Percentiles rank a stretch among this genome's conserved stretches.
phyloP scores from a whole-genome alignment of 805 yeast species.

The Candida chilensis region DNA sequence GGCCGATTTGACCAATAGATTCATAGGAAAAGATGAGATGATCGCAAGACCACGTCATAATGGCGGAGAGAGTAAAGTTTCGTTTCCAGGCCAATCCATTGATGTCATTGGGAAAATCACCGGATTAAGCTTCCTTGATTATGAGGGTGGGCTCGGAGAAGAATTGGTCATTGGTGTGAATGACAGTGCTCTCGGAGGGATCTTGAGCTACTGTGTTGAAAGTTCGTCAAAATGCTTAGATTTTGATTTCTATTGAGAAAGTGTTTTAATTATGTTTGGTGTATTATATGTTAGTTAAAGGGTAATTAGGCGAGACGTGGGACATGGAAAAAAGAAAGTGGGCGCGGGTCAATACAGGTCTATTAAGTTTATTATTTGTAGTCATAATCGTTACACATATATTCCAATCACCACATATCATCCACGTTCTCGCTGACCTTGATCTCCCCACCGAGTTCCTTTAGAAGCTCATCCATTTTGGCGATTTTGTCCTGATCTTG shows the following conservation, averaged over 20 bases:
- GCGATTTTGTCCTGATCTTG: slow-evolving; percentile 20
- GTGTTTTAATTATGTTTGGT: slow-evolving; percentile 6
- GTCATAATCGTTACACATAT: no score
- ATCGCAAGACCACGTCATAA: slow-evolving; percentile 5
- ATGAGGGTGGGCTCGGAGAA: slow-evolving; percentile 34
- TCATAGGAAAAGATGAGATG: slow-evolving; percentile 5
- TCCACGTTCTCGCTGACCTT: slow-evolving; percentile 25
- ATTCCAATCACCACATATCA: slow-evolving; percentile 38
- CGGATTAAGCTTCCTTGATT: slow-evolving; percentile 39
- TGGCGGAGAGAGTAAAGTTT: background rate
- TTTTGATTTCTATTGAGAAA: slow-evolving; percentile 28
- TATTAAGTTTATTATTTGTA: no score
- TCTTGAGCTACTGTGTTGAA: slow-evolving; percentile 35
- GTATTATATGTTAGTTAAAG: background rate
- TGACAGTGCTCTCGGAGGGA: slow-evolving; percentile 50
- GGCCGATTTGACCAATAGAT: slow-evolving; percentile 11
- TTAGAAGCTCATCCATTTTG: slow-evolving; percentile 18
- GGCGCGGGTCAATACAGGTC: no score
- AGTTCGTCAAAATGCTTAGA: slow-evolving; percentile 24
- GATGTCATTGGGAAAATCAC: slow-evolving; percentile 51
- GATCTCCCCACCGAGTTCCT: slow-evolving; percentile 26
- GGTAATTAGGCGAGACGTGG: no score
- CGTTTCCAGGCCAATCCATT: slow-evolving; percentile 38
- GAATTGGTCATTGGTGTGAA: slow-evolving; percentile 43
- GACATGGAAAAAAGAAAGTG: no score